Percentiles rank a stretch among this genome's conserved stretches.
These are phyloP conservation scores for Exophiala calicioides DNA, from an alignment of 2,329 filamentous ascomycete genomes.

Conservation along the genomic window DNA sequence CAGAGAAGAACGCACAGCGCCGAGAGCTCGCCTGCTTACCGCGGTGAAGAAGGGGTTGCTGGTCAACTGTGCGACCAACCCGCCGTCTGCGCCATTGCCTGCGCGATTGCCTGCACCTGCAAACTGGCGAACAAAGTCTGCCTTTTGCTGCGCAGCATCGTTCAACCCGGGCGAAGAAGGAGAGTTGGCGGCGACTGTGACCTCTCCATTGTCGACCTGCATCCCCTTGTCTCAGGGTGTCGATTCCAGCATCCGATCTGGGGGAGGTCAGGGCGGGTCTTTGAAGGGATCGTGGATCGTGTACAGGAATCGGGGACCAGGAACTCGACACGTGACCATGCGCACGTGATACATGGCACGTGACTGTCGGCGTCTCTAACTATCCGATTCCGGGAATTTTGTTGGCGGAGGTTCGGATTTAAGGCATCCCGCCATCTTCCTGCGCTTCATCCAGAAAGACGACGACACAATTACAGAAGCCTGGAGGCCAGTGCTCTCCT, in stretches of 20 bases:
- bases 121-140: conserved; percentile 28
- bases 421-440: too few relatives aligned
- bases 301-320: background rate
- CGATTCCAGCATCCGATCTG: conserved; percentile 1
- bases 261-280: background rate
- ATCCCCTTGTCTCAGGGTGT: conserved; percentile 15
- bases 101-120: conserved; percentile 21
- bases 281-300: background rate
- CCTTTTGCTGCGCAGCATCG: conserved; percentile 18
- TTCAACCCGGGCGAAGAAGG: conserved; percentile 10
- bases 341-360: too few relatives aligned
- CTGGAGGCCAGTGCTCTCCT: too few relatives aligned
- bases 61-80: conserved; percentile 47
- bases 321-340: too few relatives aligned
- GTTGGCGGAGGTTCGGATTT: too few relatives aligned
- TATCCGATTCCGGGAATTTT: too few relatives aligned
- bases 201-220: conserved; percentile 27
- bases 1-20: background rate
- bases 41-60: conserved; percentile 54
- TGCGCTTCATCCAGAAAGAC: too few relatives aligned
- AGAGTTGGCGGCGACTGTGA: conserved; percentile 14
- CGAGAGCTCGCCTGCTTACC: conserved; percentile 35
- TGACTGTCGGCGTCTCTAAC: too few relatives aligned
- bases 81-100: conserved; percentile 37
- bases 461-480: too few relatives aligned